Percentiles rank a stretch among this genome's conserved stretches.
These are phyloP conservation scores for Rosa lucieae DNA, from an alignment of 306 rosid species.

Conservation along the genomic window DNA sequence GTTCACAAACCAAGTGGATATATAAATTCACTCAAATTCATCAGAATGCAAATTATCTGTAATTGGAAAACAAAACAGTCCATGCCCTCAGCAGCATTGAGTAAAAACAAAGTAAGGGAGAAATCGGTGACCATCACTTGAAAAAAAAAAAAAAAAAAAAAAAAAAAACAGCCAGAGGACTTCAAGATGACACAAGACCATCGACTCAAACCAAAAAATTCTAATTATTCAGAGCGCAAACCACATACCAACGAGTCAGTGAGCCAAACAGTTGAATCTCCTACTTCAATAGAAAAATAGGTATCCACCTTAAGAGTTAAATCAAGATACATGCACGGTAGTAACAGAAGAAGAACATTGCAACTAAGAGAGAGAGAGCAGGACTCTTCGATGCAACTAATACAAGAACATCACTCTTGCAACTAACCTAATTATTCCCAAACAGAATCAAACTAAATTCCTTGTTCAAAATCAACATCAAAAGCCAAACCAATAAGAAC, in stretches of 20 bases:
- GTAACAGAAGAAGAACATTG: not conserved
- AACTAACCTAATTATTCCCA: not conserved
- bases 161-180: too few species aligned
- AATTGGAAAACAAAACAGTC: not conserved
- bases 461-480: not conserved
- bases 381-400: not conserved
- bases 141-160: not conserved
- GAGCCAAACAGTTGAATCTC: not conserved
- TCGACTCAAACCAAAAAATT: not conserved
- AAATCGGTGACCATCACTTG: not conserved
- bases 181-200: not conserved
- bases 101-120: not conserved
- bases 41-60: not conserved
- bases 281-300: not conserved
- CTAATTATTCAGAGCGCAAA: not conserved
- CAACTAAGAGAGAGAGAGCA: not conserved
- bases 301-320: not conserved
- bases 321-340: not conserved
- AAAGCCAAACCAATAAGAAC: not conserved
- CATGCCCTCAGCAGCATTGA: not conserved
- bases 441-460: not conserved
- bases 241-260: not conserved
- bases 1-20: slow-evolving; percentile 5
- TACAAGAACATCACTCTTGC: not conserved
- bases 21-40: not conserved